Percentiles rank a stretch among this genome's conserved stretches.
These are phyloP conservation scores for Martensiomyces pterosporus DNA, from an alignment of 192 early-diverging fungal species.

Conservation along the genomic window DNA sequence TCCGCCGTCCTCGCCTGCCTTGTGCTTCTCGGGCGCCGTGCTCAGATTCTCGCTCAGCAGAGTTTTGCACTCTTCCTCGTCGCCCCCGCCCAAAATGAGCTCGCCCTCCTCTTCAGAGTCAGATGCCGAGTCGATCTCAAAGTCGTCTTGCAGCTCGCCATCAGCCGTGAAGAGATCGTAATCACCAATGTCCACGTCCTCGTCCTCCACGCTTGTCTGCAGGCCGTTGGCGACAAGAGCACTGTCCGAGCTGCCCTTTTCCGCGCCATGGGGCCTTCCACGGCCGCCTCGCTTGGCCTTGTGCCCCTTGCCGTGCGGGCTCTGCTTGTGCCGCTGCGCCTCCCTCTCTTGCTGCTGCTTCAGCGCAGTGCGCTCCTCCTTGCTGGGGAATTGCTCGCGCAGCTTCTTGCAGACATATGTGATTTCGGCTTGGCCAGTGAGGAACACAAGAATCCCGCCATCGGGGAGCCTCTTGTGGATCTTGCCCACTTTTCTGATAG, in stretches of 20 bases:
- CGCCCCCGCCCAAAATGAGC: slow-evolving; percentile 53
- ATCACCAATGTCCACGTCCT: slow-evolving; percentile 52
- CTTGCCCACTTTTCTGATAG: slow-evolving; percentile 86
- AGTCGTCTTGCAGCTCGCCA: slow-evolving; percentile 53
- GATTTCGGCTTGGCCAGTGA: slow-evolving; percentile 95
- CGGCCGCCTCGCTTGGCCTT: slow-evolving; percentile 10
- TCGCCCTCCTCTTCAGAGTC: slow-evolving; percentile 63
- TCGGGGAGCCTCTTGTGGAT: slow-evolving; percentile 90
- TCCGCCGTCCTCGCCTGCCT: slow-evolving; percentile 28
- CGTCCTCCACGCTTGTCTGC: slow-evolving; percentile 47
- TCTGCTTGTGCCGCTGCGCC: slow-evolving; percentile 1
- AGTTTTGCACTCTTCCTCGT: slow-evolving; percentile 57
- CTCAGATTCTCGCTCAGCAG: slow-evolving; percentile 47
- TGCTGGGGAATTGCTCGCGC: slow-evolving; percentile 63
- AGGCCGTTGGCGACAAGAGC: slow-evolving; percentile 37
- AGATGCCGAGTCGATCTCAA: slow-evolving; percentile 43
- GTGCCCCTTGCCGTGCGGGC: slow-evolving; percentile 3
- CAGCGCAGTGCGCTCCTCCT: slow-evolving; percentile 22
- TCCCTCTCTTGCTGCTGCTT: slow-evolving; percentile 31
- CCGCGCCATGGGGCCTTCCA: not conserved
- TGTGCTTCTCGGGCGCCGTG: slow-evolving; percentile 7
- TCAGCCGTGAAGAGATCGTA: slow-evolving; percentile 13
- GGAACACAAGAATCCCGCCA: slow-evolving; percentile 92
- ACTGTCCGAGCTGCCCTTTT: not conserved
- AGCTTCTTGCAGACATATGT: slow-evolving; percentile 71